Evolutionary conservation across 345 rosid species (phyloP), one percentile per base, ranked within the genome.

Genomic region (Triadica sebifera): DNA sequence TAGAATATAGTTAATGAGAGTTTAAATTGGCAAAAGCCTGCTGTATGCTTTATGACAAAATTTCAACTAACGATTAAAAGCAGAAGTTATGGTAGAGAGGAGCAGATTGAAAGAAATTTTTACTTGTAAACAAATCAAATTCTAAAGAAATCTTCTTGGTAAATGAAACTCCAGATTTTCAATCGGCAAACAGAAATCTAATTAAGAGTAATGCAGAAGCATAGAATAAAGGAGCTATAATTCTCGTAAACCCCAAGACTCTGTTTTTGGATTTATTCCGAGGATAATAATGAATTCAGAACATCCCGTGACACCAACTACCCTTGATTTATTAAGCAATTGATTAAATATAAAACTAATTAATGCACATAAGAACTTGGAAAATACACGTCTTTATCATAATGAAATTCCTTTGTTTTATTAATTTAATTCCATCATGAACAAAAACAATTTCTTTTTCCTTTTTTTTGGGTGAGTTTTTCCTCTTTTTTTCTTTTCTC

Each of bases 401-500:
- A 65, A 43, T 67, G 12, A 58, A 59, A 57, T 45, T 29, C 22
- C 29, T 15, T 45, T 39, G 59, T 8, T 59, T 70, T 63, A n/a
- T 37, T 15, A 50, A 50, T 37, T 65, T 12, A 46, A 46, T 43
- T 62, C 52, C 16, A 19, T 71, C 53, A 60, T 29, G 29, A 71
- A n/a, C 57, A 37, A 57, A 76, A 20, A 65, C 8, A n/a, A n/a
- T 13, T 34, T n/a, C n/a, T n/a, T n/a, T n/a, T n/a, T n/a, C n/a
- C n/a, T n/a, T n/a, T n/a, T n/a, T n/a, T n/a, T n/a, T n/a, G n/a
- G n/a, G n/a, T n/a, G n/a, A n/a, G n/a, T 71, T 71, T n/a, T 24
- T 58, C 9, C n/a, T 34, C 67, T 71, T 16, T 24, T 58, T 73
- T 69, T n/a, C n/a, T 57, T 57, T 57, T 57, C n/a, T 24, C 12